Evolutionary conservation across 306 rosid species (phyloP).

Genomic region (Quercus wislizeni): DNA sequence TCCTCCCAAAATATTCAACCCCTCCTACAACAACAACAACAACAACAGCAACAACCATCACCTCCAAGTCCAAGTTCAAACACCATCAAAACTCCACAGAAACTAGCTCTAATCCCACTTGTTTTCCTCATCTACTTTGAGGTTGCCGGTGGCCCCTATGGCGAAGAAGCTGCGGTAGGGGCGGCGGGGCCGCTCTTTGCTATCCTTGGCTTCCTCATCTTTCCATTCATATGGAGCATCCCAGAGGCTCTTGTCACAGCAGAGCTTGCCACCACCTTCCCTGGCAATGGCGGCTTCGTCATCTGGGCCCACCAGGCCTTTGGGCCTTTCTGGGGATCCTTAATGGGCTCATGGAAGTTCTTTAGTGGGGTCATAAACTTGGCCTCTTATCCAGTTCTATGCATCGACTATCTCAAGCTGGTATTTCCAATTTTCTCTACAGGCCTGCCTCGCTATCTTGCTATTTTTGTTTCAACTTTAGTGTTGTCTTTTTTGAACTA

Average conservation of each 20-base stretch:
- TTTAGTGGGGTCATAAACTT: slow-evolving; percentile 37
- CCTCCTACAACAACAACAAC: background rate
- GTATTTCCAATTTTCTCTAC: slow-evolving; percentile 38
- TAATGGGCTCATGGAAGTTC: slow-evolving; percentile 48
- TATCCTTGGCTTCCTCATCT: slow-evolving; percentile 41
- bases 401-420: slow-evolving; percentile 35
- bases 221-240: slow-evolving; percentile 46
- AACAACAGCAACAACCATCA: slow-evolving; percentile 1
- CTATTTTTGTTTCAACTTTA: slow-evolving; percentile 28
- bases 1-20: background rate
- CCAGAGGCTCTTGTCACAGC: slow-evolving; percentile 45
- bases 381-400: slow-evolving; percentile 44
- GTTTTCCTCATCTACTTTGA: slow-evolving; percentile 46
- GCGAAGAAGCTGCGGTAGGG: slow-evolving; percentile 30
- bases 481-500: slow-evolving; percentile 39
- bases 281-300: slow-evolving; percentile 44
- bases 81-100: slow-evolving; percentile 18
- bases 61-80: background rate
- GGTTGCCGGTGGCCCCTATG: slow-evolving; percentile 40
- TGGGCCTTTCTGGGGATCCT: slow-evolving; percentile 49
- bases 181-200: slow-evolving; percentile 38
- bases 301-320: slow-evolving; percentile 40
- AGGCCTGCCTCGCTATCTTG: slow-evolving; percentile 28
- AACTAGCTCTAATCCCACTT: slow-evolving; percentile 33
- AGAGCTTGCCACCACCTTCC: slow-evolving; percentile 41